Base-by-base conservation (phyloP, 352 stramenopile species). In the Peronospora destructor region DNA sequence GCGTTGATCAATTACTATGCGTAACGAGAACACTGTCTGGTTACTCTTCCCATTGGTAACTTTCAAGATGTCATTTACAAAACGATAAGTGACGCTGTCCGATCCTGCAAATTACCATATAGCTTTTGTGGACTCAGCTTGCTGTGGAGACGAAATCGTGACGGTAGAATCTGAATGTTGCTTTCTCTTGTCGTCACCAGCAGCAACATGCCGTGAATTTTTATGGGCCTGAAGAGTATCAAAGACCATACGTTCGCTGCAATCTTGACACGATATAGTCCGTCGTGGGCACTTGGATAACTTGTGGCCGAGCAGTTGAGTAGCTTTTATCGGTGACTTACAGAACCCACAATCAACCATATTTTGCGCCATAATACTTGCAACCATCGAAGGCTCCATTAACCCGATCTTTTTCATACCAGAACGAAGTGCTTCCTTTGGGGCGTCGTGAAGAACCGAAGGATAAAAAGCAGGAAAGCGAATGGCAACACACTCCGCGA, bases 391-490 rank as follows among this genome's bases (percentile, higher is more conserved):
- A 7, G 55, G 49, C 4, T 68, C 64, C 47, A 66, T 59, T 14
- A 60, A 66, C 0, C 64, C 64, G 17, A 46, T 49, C 25, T 45
- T 58, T 37, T 64, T 60, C 52, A 72, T 66, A 9, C 36, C 36
- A 14, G 37, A 54, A 13, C 53, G 40, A n/a, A 72, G 39, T 6
- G 45, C 44, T 37, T 63, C 42, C 46, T 69, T 72, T 9, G 43
- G 0, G 0, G 33, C 57, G n/a, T 53, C 50, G 8, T 59, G 13
- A 2, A 54, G 17, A n/a, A 64, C 45, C 12, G 13, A 45, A 8
- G 51, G 48, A 30, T 57, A 35, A 29, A 69, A 64, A 4, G 59
- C 59, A 34, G 64, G 64, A 39, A 72, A 72, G 21, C 64, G 64
- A 28, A 69, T 53, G 17, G 55, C 33, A 2, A 56, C 39, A 9